Evolutionary conservation across 371 early-diverging fungal species (phyloP).

Genomic region (Chytridium lagenaria): DNA sequence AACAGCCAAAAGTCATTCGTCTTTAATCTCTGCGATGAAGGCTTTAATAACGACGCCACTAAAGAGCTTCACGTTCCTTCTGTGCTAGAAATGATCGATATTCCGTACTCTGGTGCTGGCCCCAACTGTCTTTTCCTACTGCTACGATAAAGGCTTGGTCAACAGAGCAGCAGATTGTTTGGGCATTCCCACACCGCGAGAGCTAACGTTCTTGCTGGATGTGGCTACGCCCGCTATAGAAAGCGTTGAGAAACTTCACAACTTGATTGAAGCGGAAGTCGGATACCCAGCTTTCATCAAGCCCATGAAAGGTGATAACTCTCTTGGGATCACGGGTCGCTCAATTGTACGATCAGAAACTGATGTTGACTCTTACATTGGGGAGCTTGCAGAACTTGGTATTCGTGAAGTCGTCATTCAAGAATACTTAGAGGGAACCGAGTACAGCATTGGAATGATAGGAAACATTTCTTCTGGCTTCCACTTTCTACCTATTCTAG

Average conservation of each 20-base stretch:
- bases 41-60: constrained; percentile 59
- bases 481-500: constrained; percentile 61
- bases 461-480: constrained; percentile 58
- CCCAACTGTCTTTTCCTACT: constrained; percentile 58
- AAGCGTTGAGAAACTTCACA: constrained; percentile 34
- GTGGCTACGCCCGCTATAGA: constrained; percentile 30
- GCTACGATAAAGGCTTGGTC: constrained; percentile 67
- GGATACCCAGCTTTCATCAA: constrained; percentile 63
- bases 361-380: constrained; percentile 53
- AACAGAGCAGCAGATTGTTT: constrained; percentile 55
- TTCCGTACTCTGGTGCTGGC: constrained; percentile 63
- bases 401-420: constrained; percentile 58
- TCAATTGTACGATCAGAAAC: constrained; percentile 48
- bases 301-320: constrained; percentile 64
- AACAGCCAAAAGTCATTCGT: constrained; percentile 39
- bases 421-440: constrained; percentile 58
- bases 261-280: constrained; percentile 37
- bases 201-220: constrained; percentile 48
- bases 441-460: constrained; percentile 62
- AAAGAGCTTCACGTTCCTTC: constrained; percentile 64
- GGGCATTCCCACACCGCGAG: constrained; percentile 58
- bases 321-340: constrained; percentile 59
- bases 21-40: constrained; percentile 67
- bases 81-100: constrained; percentile 52
- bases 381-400: constrained; percentile 42